phyloP scores from a whole-genome alignment of 176 grass and related monocot genomes.

The barley (Hordeum vulgare) region MorexV3_pseudomolecules_assembly NC_058519.1:608646541-608647040 shows the following conservation, averaged over 20 bases:
- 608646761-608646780: background rate
- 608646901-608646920: slow-evolving; percentile 45
- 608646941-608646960: slow-evolving; percentile 80
- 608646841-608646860: slow-evolving; percentile 69
- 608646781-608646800: slow-evolving; percentile 58
- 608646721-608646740: background rate
- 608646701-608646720: background rate
- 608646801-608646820: slow-evolving; percentile 67
- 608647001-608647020: slow-evolving; percentile 80
- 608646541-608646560: too few species aligned
- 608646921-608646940: slow-evolving; percentile 59
- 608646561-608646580: too few species aligned
- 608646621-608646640: too few species aligned
- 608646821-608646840: slow-evolving; percentile 67
- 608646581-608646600: too few species aligned
- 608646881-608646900: slow-evolving; percentile 32
- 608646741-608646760: background rate
- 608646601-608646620: too few species aligned
- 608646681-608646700: too few species aligned
- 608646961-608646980: slow-evolving; percentile 59
- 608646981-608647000: slow-evolving; percentile 84
- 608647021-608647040: slow-evolving; percentile 52
- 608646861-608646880: slow-evolving; percentile 61
- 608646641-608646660: too few species aligned
- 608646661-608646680: too few species aligned